These are phyloP conservation scores for Fimicolochytrium jonesii DNA, from an alignment of 192 early-diverging fungal genomes.

Conservation along the genomic window DNA sequence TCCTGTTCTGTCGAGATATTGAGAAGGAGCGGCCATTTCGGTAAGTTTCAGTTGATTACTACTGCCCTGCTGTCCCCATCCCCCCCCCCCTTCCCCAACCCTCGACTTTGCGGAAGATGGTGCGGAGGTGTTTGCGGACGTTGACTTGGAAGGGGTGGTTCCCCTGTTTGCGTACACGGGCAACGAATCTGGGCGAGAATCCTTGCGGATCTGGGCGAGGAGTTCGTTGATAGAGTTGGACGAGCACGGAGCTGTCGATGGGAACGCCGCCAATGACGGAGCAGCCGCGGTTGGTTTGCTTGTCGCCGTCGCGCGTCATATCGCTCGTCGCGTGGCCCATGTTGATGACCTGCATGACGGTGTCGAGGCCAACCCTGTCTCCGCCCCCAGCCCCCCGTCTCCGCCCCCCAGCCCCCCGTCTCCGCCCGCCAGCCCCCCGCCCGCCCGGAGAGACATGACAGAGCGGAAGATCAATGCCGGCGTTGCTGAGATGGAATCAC, in stretches of 20 bases:
- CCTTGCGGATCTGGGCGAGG: slow-evolving; percentile 49
- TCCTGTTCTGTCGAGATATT: too few relatives aligned
- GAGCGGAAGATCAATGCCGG: too few relatives aligned
- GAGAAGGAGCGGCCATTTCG: too few relatives aligned
- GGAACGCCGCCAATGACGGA: slow-evolving; percentile 42
- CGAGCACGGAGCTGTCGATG: slow-evolving; percentile 38
- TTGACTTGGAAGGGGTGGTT: slow-evolving; percentile 50
- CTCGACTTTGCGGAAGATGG: slow-evolving; percentile 47
- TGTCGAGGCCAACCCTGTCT: slow-evolving; percentile 53
- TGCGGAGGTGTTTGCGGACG: slow-evolving; percentile 47
- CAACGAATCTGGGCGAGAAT: slow-evolving; percentile 46
- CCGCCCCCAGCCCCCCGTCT: too few relatives aligned
- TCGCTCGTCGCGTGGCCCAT: slow-evolving; percentile 42
- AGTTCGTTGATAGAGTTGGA: slow-evolving; percentile 49
- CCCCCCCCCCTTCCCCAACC: too few relatives aligned
- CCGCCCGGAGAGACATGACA: too few relatives aligned
- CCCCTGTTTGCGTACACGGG: slow-evolving; percentile 28
- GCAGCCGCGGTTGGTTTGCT: slow-evolving; percentile 48
- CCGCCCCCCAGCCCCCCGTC: too few relatives aligned
- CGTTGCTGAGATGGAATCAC: too few relatives aligned
- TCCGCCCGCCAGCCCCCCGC: too few relatives aligned
- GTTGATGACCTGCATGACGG: slow-evolving; percentile 55
- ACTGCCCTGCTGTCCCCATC: too few relatives aligned
- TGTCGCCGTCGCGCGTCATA: slow-evolving; percentile 47
- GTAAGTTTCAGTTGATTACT: too few relatives aligned